Evolutionary conservation across 169 alveolate genomes (phyloP).

Genomic region (Plasmodium inui): DNA sequence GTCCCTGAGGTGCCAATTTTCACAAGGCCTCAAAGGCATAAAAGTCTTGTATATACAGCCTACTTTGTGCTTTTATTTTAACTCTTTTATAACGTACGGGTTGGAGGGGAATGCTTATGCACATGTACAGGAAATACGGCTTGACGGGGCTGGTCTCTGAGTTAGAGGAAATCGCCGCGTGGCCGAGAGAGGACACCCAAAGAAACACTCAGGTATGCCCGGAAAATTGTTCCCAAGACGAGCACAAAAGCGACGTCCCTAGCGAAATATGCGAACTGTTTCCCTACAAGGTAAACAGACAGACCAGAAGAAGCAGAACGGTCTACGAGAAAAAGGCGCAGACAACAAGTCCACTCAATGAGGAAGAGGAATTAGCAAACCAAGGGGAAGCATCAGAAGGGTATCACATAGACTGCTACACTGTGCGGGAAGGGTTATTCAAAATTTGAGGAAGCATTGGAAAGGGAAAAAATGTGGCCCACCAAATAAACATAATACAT

Average conservation of each 20-base stretch:
- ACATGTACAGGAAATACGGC: neutral
- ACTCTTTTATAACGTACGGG: conserved; percentile 5
- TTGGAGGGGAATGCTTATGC: neutral
- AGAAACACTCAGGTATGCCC: neutral
- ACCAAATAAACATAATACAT: neutral
- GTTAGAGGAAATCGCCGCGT: neutral
- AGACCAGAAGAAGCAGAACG: neutral
- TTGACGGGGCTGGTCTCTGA: neutral
- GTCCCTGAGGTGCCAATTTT: neutral
- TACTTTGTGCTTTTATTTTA: conserved; percentile 13
- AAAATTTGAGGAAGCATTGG: conserved; percentile 1
- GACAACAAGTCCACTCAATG: neutral
- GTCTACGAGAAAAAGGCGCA: neutral
- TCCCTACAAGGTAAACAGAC: conserved; percentile 2
- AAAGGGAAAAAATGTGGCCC: neutral
- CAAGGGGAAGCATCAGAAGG: neutral
- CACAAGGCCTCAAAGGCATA: neutral
- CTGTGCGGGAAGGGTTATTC: neutral
- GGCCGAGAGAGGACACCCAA: neutral
- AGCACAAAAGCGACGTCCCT: neutral
- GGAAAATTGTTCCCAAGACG: neutral
- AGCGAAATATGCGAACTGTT: neutral
- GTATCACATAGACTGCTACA: neutral
- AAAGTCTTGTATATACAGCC: conserved; percentile 8
- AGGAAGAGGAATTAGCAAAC: neutral